phyloP scores from a whole-genome alignment of 208 protist genomes.

The Trypanosoma cruzi region DNA sequence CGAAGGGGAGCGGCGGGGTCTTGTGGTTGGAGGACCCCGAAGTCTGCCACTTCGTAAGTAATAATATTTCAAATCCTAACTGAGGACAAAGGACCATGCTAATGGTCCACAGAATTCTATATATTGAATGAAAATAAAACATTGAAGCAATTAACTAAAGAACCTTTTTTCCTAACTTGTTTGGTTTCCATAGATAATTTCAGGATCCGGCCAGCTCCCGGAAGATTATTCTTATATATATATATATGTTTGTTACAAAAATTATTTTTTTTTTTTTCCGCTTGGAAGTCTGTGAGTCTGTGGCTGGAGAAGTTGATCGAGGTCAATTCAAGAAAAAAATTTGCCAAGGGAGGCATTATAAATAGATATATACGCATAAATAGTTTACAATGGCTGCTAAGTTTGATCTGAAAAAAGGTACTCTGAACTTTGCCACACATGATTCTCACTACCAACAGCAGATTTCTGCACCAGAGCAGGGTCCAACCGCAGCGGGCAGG shows the following conservation, averaged over 20 bases:
- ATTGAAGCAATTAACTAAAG: too few relatives aligned
- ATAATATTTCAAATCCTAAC: too few relatives aligned
- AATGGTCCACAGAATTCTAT: too few relatives aligned
- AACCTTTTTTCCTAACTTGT: too few relatives aligned
- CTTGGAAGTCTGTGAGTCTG: neutral
- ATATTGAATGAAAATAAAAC: too few relatives aligned
- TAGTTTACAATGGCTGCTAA: neutral
- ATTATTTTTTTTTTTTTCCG: constrained; percentile 22
- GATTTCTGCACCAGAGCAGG: too few relatives aligned
- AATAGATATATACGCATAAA: neutral
- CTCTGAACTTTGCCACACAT: neutral
- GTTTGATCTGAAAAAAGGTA: constrained; percentile 1
- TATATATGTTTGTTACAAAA: neutral
- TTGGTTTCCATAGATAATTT: too few relatives aligned
- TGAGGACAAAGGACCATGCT: too few relatives aligned
- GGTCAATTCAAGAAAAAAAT: neutral
- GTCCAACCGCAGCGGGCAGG: constrained; percentile 2
- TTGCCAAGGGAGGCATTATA: neutral
- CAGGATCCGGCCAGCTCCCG: too few relatives aligned
- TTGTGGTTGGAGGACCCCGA: too few relatives aligned
- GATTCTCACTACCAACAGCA: constrained; percentile 9
- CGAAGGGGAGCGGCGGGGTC: too few relatives aligned
- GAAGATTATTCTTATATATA: constrained; percentile 25
- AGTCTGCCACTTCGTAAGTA: too few relatives aligned
- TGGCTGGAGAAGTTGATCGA: neutral